These are phyloP conservation scores for Juncus effusus DNA, from an alignment of 176 grass and related monocot genomes.

Conservation along the genomic window DNA sequence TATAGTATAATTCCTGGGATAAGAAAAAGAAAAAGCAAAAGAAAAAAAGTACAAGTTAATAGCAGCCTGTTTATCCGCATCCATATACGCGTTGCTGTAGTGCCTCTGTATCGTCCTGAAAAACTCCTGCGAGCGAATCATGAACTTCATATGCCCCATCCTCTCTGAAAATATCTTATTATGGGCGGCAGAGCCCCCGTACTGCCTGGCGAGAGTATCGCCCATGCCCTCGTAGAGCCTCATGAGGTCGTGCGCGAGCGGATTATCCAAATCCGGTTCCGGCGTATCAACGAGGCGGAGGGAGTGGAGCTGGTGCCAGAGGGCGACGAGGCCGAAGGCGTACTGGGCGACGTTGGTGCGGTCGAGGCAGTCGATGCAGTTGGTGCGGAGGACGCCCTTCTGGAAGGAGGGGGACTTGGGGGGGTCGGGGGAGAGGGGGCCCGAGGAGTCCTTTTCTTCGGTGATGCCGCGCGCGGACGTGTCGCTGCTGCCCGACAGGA, in stretches of 20 bases:
- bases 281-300: slow-evolving; percentile 47
- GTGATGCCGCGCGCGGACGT: slow-evolving; percentile 45
- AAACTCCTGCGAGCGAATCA: slow-evolving; percentile 77
- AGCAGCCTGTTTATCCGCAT: slow-evolving; percentile 86
- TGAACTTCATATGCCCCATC: slow-evolving; percentile 73
- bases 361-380: slow-evolving; percentile 96
- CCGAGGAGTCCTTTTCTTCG: slow-evolving; percentile 51
- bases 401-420: slow-evolving; percentile 59
- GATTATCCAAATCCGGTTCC: slow-evolving; percentile 63
- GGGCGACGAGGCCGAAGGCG: slow-evolving; percentile 82
- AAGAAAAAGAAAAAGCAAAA: neutral
- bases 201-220: slow-evolving; percentile 81
- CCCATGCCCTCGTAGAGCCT: slow-evolving; percentile 82
- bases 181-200: slow-evolving; percentile 88
- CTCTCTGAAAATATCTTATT: slow-evolving; percentile 99
- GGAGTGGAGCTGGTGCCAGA: slow-evolving; percentile 72
- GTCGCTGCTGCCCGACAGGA: slow-evolving; percentile 42
- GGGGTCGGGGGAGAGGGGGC: slow-evolving; percentile 22
- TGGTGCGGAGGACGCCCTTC: slow-evolving; percentile 75
- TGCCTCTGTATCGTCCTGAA: slow-evolving; percentile 87
- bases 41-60: slow-evolving; percentile 85
- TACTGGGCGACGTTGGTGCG: slow-evolving; percentile 97
- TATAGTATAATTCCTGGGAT: neutral
- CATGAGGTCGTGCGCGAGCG: slow-evolving; percentile 80
- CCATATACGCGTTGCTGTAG: slow-evolving; percentile 88